Conservation (phyloP, 257 asterid species). For the Leptodermis oblonga region DNA sequence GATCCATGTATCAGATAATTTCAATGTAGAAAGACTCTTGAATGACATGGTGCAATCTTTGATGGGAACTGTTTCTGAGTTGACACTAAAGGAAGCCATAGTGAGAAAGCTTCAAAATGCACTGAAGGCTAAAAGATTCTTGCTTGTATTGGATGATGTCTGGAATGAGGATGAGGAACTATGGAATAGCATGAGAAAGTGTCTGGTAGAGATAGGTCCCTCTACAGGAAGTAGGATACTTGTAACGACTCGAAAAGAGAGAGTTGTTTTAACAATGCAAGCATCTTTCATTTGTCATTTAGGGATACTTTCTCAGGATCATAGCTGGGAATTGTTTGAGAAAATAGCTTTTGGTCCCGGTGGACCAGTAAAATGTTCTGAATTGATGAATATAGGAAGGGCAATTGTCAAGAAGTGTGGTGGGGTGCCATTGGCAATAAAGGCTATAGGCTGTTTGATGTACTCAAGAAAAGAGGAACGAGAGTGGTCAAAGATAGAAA, state of each 20-base stretch:
- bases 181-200: conserved; percentile 11
- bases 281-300: background rate
- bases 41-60: conserved; percentile 14
- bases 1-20: conserved; percentile 19
- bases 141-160: conserved; percentile 4
- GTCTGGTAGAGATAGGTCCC: conserved; percentile 15
- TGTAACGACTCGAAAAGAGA: conserved; percentile 11
- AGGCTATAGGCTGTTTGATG: conserved; percentile 10
- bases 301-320: background rate
- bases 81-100: conserved; percentile 13
- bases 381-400: background rate
- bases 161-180: conserved; percentile 7
- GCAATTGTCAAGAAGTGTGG: conserved; percentile 17
- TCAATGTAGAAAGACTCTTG: conserved; percentile 3
- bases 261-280: conserved; percentile 1
- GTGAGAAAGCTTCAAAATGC: background rate
- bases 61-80: background rate
- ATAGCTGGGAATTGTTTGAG: conserved; percentile 24
- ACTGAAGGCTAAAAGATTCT: conserved; percentile 5
- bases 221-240: conserved; percentile 23
- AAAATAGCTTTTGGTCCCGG: conserved; percentile 18
- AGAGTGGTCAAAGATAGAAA: conserved; percentile 17
- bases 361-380: background rate
- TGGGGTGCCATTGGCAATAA: conserved; percentile 25
- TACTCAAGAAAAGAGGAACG: background rate